phyloP scores from a whole-genome alignment of 148 eudicot genomes.

The Camellia lanceoleosa region DNA sequence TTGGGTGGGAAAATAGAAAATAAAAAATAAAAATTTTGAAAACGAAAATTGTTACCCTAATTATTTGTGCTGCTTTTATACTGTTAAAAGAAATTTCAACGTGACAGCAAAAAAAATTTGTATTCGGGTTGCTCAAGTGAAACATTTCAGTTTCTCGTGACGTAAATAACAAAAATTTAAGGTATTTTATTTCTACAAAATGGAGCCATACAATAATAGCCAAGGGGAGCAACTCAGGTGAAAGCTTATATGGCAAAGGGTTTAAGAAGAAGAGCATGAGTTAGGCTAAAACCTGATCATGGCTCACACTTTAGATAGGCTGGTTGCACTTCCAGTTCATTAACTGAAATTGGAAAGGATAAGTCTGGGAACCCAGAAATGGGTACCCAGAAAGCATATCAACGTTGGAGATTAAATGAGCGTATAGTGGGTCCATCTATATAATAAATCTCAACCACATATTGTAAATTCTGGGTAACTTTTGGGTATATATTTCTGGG shows the following conservation, averaged over 20 bases:
- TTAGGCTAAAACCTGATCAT: background rate
- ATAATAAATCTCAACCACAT: too few species aligned
- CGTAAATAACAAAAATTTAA: background rate
- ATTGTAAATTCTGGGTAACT: too few species aligned
- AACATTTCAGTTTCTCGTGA: background rate
- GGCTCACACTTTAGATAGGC: background rate
- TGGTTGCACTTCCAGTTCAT: background rate
- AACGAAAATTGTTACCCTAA: background rate
- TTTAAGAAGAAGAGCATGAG: background rate
- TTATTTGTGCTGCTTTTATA: background rate
- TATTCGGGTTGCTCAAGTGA: background rate
- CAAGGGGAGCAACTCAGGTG: background rate
- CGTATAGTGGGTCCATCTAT: too few species aligned
- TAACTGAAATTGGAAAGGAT: background rate
- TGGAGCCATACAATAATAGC: background rate
- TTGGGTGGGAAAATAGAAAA: background rate
- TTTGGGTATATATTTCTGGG: too few species aligned
- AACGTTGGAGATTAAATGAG: too few species aligned
- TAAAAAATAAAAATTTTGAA: background rate
- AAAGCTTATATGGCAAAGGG: background rate
- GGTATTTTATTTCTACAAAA: background rate
- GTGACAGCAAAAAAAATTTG: background rate
- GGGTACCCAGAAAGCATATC: too few species aligned
- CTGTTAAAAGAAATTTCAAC: background rate
- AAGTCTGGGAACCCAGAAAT: too few species aligned